A percentile compares a stretch with the other conserved stretches of the same genome.
Evolutionary conservation across 2,329 filamentous ascomycete genomes (phyloP).

Genomic region (Penicillium janthinellum): DNA sequence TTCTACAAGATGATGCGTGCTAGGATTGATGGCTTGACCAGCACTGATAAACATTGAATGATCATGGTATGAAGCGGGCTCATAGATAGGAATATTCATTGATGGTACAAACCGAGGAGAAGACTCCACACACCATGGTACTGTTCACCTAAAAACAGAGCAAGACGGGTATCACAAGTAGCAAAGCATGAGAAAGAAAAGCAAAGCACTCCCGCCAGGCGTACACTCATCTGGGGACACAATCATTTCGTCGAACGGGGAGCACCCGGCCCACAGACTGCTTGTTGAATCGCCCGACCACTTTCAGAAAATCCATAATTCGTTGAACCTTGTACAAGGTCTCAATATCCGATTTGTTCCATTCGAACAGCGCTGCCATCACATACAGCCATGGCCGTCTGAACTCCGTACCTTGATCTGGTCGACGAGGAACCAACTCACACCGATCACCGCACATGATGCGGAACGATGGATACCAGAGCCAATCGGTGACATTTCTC

Average conservation of each 20-base stretch:
- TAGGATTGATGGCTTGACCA: constrained; percentile 25
- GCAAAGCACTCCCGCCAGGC: not conserved
- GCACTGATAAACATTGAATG: constrained; percentile 24
- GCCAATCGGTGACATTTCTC: not conserved
- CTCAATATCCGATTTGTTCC: not conserved
- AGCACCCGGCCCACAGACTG: not conserved
- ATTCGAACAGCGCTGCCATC: not conserved
- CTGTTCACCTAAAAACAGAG: not conserved
- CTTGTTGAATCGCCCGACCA: not conserved
- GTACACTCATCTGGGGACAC: not conserved
- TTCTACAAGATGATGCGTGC: constrained; percentile 18
- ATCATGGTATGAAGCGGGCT: no score
- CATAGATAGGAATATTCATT: not conserved
- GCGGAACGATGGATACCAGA: not conserved
- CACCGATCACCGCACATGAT: not conserved
- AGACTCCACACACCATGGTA: not conserved
- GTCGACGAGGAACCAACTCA: not conserved
- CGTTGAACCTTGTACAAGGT: not conserved
- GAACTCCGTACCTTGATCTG: not conserved
- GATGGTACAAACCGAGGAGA: not conserved
- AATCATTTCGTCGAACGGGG: not conserved
- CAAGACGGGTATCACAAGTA: not conserved
- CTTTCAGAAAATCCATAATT: not conserved
- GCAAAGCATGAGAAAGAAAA: not conserved
- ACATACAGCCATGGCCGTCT: not conserved